Evolutionary conservation across 495 filamentous ascomycete genomes (phyloP).

Genomic region (Penicillium waksmanii): DNA sequence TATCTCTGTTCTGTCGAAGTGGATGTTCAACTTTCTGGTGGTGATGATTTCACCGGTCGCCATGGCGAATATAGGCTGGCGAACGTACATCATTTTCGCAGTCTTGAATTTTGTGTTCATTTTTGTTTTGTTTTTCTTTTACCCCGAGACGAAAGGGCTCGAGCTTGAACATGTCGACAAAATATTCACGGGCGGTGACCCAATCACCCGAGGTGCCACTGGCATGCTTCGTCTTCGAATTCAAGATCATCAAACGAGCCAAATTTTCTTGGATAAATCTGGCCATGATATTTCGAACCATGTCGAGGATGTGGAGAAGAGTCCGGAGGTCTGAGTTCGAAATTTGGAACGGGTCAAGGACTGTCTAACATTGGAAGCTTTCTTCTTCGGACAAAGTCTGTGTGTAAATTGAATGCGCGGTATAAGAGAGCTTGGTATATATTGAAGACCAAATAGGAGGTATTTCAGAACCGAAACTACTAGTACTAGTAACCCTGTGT

Average conservation of each 20-base stretch:
- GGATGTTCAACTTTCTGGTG: conserved; percentile 38
- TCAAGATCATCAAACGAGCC: not conserved
- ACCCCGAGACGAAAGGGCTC: conserved; percentile 47
- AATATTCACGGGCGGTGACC: conserved; percentile 36
- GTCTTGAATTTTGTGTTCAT: conserved; percentile 40
- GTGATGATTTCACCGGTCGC: conserved; percentile 34
- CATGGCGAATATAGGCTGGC: conserved; percentile 46
- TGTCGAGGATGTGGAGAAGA: not conserved
- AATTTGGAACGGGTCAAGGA: no score
- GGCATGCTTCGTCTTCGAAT: not conserved
- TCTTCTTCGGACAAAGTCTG: no score
- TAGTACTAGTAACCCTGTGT: no score
- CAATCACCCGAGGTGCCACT: conserved; percentile 3
- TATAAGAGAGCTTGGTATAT: no score
- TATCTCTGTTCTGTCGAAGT: conserved; percentile 29
- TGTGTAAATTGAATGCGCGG: no score
- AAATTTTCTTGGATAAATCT: not conserved
- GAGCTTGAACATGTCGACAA: conserved; percentile 50
- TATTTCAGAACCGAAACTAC: no score
- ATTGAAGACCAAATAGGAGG: no score
- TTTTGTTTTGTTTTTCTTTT: conserved; percentile 43
- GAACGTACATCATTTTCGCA: conserved; percentile 54
- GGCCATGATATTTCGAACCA: not conserved
- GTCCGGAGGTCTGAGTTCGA: no score
- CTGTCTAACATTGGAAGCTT: no score